Evolutionary conservation across 208 protist species (phyloP).

Genomic region (Leishmania turanica): DNA sequence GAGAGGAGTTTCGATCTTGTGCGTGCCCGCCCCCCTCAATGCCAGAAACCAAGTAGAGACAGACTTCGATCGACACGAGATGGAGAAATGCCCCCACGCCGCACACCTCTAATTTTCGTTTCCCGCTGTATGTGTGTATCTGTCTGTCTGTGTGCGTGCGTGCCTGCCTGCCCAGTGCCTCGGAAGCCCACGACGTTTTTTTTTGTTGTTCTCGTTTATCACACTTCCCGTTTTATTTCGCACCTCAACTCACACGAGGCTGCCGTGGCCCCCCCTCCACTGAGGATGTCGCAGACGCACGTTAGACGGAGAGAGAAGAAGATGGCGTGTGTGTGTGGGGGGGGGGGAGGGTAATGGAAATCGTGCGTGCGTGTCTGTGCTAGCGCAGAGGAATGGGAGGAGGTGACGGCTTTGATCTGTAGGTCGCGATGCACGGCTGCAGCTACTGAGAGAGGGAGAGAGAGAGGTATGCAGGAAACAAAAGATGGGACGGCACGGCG

Average conservation of each 20-base stretch:
- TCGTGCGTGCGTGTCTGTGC: neutral
- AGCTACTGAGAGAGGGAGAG: neutral
- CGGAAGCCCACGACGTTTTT: neutral
- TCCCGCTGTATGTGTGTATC: neutral
- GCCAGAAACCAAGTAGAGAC: neutral
- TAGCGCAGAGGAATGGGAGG: neutral
- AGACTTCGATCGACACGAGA: neutral
- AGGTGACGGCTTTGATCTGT: neutral
- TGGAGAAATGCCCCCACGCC: neutral
- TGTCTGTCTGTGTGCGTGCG: no score
- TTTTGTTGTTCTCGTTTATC: neutral
- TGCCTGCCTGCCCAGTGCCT: neutral
- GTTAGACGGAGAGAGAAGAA: neutral
- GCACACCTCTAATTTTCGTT: neutral
- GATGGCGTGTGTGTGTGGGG: neutral
- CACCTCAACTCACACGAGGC: neutral
- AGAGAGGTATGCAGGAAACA: neutral
- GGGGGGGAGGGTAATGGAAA: neutral
- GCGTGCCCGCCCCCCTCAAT: neutral
- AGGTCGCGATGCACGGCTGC: neutral
- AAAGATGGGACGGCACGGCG: neutral
- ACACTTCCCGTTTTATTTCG: neutral
- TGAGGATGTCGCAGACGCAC: neutral
- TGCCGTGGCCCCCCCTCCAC: neutral
- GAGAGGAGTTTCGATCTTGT: neutral